Base-by-base conservation (phyloP, 2,329 filamentous ascomycete genomes). In the Fusarium mangiferae region DNA sequence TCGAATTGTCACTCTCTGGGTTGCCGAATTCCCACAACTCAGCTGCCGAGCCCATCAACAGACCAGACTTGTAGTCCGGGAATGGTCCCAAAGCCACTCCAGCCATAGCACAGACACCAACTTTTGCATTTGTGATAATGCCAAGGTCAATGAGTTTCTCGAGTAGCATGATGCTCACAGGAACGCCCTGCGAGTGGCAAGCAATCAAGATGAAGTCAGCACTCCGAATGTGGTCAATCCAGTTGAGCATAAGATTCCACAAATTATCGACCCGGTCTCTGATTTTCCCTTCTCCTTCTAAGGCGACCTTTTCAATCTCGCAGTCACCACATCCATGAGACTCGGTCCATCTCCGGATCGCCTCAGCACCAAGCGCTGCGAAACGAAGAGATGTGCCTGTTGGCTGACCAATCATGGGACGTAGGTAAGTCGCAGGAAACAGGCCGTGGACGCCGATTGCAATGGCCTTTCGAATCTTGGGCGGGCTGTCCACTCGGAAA, bases 321-420 rank as follows among this genome's bases (percentile, higher is more conserved):
- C 89, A 91, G 71, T 95, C 93, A 5, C 87, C 84, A 68, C 92
- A 94, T 2, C 93, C 92, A 73, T 94, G 90, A 18, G 86, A 86
- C 60, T 94, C 90, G 1, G 94, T 90, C 94, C 95, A 99, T 68
- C 92, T 88, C 66, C 92, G 90, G 76, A 99, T 96, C 3, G 94
- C 92, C 44, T 93, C 91, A 11, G 95, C 95, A 24, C 93, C 93
- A 78, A 96, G 92, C 72, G 93, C 96, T 15, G 95, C 94, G 80
- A 99, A 99, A 45, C 95, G 92, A 64, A 98, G 91, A 1, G 96
- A 98, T 2, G 96, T 99, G 11, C 96, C 96, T 1, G 95, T 99
- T 0, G 96, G 96, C 77, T 98, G 96, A 0, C 96, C 96, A 22
- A 98, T 92, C 75, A 99, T 93, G 26, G 92, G 93, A n/a, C 96